These are phyloP conservation scores for Heritiera fomes DNA, from an alignment of 345 rosid genomes.

Conservation along the genomic window DNA sequence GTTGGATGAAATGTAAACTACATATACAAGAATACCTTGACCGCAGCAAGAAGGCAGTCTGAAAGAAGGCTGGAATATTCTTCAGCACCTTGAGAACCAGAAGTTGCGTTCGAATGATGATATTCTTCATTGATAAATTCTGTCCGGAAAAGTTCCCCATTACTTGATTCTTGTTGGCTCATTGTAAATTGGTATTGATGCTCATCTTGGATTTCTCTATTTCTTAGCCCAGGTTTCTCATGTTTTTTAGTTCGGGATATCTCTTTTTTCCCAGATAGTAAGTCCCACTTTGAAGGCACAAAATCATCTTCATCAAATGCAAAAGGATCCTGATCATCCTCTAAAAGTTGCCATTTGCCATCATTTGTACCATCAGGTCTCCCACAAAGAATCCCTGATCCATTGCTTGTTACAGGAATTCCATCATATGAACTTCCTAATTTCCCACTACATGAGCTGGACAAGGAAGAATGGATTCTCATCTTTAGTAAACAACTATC, in stretches of 20 bases:
- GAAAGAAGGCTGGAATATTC: conserved; percentile 58
- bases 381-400: conserved; percentile 41
- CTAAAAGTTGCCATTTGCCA: conserved; percentile 35
- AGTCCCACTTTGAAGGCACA: conserved; percentile 77
- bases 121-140: conserved; percentile 39
- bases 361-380: conserved; percentile 35
- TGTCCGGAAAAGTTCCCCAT: conserved; percentile 31
- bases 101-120: conserved; percentile 38
- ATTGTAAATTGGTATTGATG: conserved; percentile 33
- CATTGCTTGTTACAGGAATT: conserved; percentile 37
- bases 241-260: conserved; percentile 38
- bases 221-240: conserved; percentile 33
- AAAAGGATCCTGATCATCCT: conserved; percentile 72
- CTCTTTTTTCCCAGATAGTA: conserved; percentile 51
- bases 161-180: conserved; percentile 52
- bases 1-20: background rate
- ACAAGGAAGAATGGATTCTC: conserved; percentile 50
- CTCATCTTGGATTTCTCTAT: conserved; percentile 41
- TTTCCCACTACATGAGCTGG: conserved; percentile 51
- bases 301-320: conserved; percentile 82
- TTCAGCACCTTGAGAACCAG: conserved; percentile 41
- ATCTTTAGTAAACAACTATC: conserved; percentile 45
- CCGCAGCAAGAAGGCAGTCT: conserved; percentile 88
- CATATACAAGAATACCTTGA: conserved; percentile 59
- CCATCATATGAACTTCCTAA: conserved; percentile 44